phyloP scores from a whole-genome alignment of 2,329 filamentous ascomycete genomes.

The Sordariomycetes sp. region DNA sequence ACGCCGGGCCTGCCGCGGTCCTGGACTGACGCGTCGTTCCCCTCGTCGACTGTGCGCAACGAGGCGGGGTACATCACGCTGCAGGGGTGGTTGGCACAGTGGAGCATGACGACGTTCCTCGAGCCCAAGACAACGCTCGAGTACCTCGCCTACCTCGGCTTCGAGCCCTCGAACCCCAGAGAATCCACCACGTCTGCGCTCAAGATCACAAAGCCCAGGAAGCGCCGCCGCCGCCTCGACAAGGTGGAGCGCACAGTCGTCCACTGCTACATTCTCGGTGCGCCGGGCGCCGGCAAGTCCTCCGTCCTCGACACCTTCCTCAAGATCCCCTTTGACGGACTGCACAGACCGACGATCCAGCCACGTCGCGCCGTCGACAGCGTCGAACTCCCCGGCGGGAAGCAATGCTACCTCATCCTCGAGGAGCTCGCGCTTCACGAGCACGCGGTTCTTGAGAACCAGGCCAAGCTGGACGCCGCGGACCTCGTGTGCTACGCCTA shows the following conservation, averaged over 20 bases:
- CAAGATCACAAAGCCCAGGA: constrained; percentile 85
- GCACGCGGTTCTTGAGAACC: constrained; percentile 85
- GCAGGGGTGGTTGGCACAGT: constrained; percentile 95
- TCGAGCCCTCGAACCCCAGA: constrained; percentile 67
- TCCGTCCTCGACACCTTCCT: constrained; percentile 84
- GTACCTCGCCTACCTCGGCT: constrained; percentile 92
- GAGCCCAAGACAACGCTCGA: constrained; percentile 91
- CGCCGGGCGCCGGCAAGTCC: constrained; percentile 79
- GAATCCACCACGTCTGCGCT: constrained; percentile 71
- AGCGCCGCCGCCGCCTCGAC: constrained; percentile 67
- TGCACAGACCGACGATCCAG: constrained; percentile 90
- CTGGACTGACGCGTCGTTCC: constrained; percentile 83
- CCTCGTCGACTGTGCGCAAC: constrained; percentile 85
- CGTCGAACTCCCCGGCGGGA: constrained; percentile 88
- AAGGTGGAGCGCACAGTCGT: constrained; percentile 91
- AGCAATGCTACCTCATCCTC: constrained; percentile 92
- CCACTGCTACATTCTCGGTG: constrained; percentile 81
- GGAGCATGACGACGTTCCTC: constrained; percentile 98
- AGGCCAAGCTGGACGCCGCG: constrained; percentile 77
- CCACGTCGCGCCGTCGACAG: constrained; percentile 89
- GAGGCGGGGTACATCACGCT: constrained; percentile 91
- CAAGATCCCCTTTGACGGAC: constrained; percentile 68
- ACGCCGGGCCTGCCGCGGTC: constrained; percentile 79
- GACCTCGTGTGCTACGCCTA: constrained; percentile 93
- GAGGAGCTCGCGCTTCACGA: constrained; percentile 95